Evolutionary conservation across 192 early-diverging fungal genomes (phyloP).

Genomic region (Podila horticola): DNA sequence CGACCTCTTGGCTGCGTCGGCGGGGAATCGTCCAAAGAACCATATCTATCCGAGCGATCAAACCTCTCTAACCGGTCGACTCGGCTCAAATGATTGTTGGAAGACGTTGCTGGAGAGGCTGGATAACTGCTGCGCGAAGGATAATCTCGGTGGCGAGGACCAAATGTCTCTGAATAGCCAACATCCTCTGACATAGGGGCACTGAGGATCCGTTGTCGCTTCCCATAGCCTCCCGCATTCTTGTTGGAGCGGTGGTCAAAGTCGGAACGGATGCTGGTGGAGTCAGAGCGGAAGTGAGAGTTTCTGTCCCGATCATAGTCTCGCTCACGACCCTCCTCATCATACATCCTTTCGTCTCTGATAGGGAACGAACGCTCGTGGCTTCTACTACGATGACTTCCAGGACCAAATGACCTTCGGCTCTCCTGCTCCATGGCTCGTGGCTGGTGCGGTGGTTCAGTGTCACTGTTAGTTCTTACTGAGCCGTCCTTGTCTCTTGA

Average conservation of each 20-base stretch:
- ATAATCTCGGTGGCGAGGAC: conserved; percentile 1
- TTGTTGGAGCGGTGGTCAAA: neutral
- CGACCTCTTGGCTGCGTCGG: too few species aligned
- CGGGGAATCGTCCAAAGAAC: neutral
- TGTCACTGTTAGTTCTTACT: neutral
- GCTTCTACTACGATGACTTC: neutral
- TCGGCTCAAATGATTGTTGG: neutral
- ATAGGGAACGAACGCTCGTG: neutral
- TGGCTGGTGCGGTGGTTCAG: neutral
- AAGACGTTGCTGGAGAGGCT: neutral
- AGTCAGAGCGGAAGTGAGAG: conserved; percentile 8
- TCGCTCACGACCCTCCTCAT: neutral
- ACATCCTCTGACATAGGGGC: conserved; percentile 10
- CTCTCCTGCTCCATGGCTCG: neutral
- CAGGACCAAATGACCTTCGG: neutral
- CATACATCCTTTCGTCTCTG: conserved; percentile 6
- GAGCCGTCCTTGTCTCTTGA: neutral
- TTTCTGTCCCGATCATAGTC: conserved; percentile 12
- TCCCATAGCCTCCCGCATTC: neutral
- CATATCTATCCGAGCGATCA: neutral
- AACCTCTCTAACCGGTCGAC: neutral
- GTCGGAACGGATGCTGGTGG: conserved; percentile 14
- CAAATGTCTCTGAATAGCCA: conserved; percentile 1
- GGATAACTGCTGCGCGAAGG: conserved; percentile 10
- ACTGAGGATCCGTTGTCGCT: conserved; percentile 26